These are phyloP conservation scores for Populus tremula DNA, from an alignment of 345 rosid genomes.

Conservation along the genomic window DNA sequence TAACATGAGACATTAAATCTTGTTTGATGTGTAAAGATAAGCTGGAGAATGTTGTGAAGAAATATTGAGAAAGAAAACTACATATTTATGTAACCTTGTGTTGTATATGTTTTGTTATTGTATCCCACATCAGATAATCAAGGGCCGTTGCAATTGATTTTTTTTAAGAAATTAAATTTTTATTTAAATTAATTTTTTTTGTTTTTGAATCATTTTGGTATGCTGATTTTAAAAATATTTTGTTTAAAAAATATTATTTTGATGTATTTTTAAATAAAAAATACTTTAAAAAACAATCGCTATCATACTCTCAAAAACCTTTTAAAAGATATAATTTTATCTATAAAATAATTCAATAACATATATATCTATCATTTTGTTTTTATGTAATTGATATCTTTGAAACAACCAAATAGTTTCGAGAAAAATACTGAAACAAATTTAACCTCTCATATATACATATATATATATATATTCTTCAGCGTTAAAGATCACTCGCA, in stretches of 20 bases:
- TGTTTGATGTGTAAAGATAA: not conserved
- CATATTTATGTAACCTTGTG: not conserved
- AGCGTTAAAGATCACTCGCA: no score
- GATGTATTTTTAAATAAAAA: rapidly evolving
- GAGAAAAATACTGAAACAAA: not conserved
- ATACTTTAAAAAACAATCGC: rapidly evolving
- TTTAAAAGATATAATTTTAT: no score
- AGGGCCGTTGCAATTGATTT: no score
- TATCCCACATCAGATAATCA: no score
- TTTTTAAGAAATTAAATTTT: no score
- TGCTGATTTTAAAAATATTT: no score
- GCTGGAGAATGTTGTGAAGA: not conserved
- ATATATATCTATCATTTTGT: no score
- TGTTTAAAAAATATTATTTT: no score
- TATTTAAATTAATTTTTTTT: no score
- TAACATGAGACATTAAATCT: not conserved
- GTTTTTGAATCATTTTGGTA: rapidly evolving
- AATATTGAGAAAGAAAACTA: not conserved
- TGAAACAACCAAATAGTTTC: not conserved
- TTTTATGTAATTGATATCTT: not conserved
- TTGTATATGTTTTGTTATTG: no score
- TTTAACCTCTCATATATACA: no score
- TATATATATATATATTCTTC: no score
- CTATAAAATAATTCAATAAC: not conserved
- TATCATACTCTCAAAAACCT: rapidly evolving